Evolutionary conservation across 345 rosid species (phyloP).

Genomic region (Salix exigua): DNA sequence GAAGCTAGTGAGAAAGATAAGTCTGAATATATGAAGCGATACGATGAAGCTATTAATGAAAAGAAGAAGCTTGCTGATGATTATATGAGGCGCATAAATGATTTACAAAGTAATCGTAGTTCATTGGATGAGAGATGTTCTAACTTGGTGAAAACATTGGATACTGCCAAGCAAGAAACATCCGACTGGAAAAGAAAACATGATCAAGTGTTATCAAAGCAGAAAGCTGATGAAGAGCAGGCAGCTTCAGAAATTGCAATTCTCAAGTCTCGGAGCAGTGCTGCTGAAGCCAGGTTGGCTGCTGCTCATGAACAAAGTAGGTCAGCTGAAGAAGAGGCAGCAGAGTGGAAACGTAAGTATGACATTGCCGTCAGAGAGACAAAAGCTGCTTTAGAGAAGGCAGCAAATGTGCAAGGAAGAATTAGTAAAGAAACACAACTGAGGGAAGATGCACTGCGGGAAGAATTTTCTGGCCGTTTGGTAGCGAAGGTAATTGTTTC

Average conservation of each 20-base stretch:
- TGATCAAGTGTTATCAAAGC: constrained; percentile 58
- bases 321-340: constrained; percentile 89
- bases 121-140: constrained; percentile 80
- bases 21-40: constrained; percentile 82
- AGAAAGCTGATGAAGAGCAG: constrained; percentile 78
- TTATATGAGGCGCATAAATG: constrained; percentile 63
- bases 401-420: constrained; percentile 77
- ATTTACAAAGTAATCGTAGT: constrained; percentile 69
- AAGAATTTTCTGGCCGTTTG: constrained; percentile 56
- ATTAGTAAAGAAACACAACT: constrained; percentile 66
- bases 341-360: constrained; percentile 91
- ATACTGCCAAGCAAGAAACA: constrained; percentile 65
- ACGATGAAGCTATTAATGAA: constrained; percentile 88
- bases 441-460: constrained; percentile 86
- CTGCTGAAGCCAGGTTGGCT: constrained; percentile 93
- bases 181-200: constrained; percentile 73
- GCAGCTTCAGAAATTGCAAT: constrained; percentile 64
- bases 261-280: constrained; percentile 75
- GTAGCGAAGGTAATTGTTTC: constrained; percentile 55
- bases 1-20: constrained; percentile 83
- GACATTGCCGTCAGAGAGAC: constrained; percentile 85
- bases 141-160: constrained; percentile 65
- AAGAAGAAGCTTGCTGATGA: constrained; percentile 87
- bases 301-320: constrained; percentile 87
- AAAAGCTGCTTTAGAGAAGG: constrained; percentile 87